Base-by-base conservation (phyloP, 1,284 basidiomycete species). In the Xerocomus minutiporus region DNA sequence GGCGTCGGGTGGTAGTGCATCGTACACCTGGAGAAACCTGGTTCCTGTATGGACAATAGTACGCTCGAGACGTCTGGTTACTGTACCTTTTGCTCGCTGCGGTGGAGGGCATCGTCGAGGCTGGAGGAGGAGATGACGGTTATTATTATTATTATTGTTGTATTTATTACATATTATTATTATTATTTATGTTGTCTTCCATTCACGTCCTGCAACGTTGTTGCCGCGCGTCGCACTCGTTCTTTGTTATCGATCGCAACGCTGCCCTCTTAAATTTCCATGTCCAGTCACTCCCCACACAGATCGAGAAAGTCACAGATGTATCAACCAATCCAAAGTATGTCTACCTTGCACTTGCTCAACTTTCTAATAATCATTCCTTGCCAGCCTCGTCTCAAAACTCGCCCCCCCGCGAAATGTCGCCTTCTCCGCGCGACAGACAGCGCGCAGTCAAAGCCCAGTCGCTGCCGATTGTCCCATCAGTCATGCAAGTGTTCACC, bases 351-450 rank as follows among this genome's bases (percentile, higher is more conserved):
- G 12, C 31, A 31, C 6, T 31, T 11, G 29, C 31, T 32, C 11
- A 12, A 5, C 11, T 12, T 32, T 9, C 12, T 12, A 31, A 5
- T 34, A 15, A 13, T 6, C 32, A 7, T 26, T 13, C 32, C 5
- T 34, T 34, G 32, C 31, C 34, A 54, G 58, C 23, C 46, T 40
- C 57, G 17, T 51, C 56, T 51, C 65, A 65, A 63, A 76, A 71
- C 64, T 71, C 79, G 36, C 78, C 77, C 12, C 71, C 76, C 38
- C 77, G 84, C 52, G 85, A 88, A 61, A 75, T 78, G 59, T 86
- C 86, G 32, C 82, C 81, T 36, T 87, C 86, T 3, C 86, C 86
- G 35, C 78, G 79, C 48, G 80, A 85, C 56, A 75, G 81, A 60
- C 75, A 77, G 56, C 75, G 86, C 40, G 73, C 80, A 17, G 64